Percentiles rank a stretch among this genome's conserved stretches.
These are phyloP conservation scores for Macrolepiota dolichaula DNA, from an alignment of 768 basidiomycete species.

Conservation along the genomic window DNA sequence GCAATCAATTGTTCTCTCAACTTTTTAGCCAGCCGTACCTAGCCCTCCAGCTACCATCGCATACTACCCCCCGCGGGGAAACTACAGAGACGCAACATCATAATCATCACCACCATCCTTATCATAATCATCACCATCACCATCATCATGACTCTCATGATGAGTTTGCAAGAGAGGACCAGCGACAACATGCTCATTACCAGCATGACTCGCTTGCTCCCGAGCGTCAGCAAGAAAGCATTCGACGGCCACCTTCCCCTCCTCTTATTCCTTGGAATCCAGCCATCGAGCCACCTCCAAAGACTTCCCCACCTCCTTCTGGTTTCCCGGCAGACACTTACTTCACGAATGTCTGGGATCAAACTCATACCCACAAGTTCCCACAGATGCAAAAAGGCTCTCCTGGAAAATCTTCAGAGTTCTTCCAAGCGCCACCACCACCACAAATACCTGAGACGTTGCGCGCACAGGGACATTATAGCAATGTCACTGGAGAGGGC, in stretches of 20 bases:
- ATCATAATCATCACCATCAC: conserved; percentile 2
- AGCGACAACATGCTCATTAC: conserved; percentile 19
- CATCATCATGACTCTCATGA: conserved; percentile 16
- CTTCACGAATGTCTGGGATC: conserved; percentile 88
- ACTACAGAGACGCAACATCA: background rate
- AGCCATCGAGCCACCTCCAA: conserved; percentile 76
- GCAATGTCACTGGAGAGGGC: conserved; percentile 53
- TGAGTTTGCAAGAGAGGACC: conserved; percentile 12
- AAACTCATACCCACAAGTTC: conserved; percentile 23
- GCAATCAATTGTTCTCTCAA: conserved; percentile 4
- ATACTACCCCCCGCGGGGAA: background rate
- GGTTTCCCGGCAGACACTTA: conserved; percentile 73
- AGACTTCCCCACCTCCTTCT: conserved; percentile 44
- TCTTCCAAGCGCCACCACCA: conserved; percentile 60
- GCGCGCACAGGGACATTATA: conserved; percentile 73
- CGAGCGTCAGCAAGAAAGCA: conserved; percentile 7
- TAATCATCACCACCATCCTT: background rate
- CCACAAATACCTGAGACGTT: conserved; percentile 64
- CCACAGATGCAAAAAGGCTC: background rate
- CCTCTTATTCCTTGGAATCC: conserved; percentile 80
- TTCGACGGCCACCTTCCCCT: conserved; percentile 48
- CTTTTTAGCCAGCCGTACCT: conserved; percentile 16
- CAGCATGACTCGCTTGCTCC: conserved; percentile 20
- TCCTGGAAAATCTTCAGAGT: conserved; percentile 30
- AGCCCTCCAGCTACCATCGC: background rate